These are phyloP conservation scores for Metschnikowia gelsemii DNA, from an alignment of 805 yeast species.

Conservation along the genomic window DNA sequence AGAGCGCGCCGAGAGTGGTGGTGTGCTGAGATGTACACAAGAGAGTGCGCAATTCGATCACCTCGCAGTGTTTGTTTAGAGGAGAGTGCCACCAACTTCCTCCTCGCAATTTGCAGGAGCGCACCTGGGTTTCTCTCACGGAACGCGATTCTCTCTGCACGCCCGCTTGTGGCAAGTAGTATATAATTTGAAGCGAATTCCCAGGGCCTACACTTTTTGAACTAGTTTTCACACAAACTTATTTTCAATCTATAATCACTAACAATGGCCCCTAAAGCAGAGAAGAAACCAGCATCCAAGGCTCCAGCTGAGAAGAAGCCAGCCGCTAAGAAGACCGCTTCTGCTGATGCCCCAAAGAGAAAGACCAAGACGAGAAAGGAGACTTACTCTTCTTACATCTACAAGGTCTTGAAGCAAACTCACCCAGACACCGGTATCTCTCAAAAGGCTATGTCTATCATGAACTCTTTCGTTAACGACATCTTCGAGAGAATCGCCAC, in stretches of 20 bases:
- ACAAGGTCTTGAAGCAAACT: constrained; percentile 41
- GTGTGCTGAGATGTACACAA: constrained; percentile 20
- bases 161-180: constrained; percentile 20
- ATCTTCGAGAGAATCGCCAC: constrained; percentile 39
- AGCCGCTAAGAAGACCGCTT: constrained; percentile 38
- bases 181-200: constrained; percentile 22
- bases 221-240: constrained; percentile 19
- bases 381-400: constrained; percentile 39
- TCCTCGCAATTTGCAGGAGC: constrained; percentile 16
- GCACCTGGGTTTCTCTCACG: constrained; percentile 7
- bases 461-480: constrained; percentile 40
- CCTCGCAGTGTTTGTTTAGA: constrained; percentile 10
- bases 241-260: constrained; percentile 15
- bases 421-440: constrained; percentile 42
- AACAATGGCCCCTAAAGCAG: constrained; percentile 39
- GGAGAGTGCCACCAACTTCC: constrained; percentile 9
- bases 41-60: constrained; percentile 12
- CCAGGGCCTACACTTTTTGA: constrained; percentile 4
- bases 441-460: constrained; percentile 40
- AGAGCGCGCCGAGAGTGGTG: constrained; percentile 12
- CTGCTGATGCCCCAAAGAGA: constrained; percentile 33
- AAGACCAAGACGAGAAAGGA: constrained; percentile 40
- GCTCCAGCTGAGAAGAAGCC: constrained; percentile 43
- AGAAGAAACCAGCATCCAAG: constrained; percentile 41
- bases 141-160: constrained; percentile 23